Evolutionary conservation across 2,329 filamentous ascomycete species (phyloP).

Genomic region (Xylaria sp.): DNA sequence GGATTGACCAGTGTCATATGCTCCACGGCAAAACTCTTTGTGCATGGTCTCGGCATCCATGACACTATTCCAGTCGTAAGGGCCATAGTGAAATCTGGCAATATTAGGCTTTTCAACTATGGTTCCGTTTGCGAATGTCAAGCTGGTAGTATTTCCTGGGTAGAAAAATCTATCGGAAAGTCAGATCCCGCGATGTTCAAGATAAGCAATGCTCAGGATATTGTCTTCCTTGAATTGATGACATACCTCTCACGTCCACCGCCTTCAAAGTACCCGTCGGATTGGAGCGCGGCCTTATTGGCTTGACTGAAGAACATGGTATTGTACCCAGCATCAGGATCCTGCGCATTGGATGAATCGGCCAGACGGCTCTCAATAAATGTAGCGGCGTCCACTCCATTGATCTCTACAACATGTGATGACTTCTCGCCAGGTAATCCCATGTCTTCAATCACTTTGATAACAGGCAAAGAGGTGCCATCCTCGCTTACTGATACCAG

Average conservation of each 20-base stretch:
- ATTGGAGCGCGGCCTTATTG: slow-evolving; percentile 29
- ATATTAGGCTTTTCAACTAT: slow-evolving; percentile 30
- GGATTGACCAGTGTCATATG: slow-evolving; percentile 21
- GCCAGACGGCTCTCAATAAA: slow-evolving; percentile 30
- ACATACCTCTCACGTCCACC: slow-evolving; percentile 35
- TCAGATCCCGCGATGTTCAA: slow-evolving; percentile 13
- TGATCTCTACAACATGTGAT: slow-evolving; percentile 31
- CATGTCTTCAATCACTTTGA: slow-evolving; percentile 32
- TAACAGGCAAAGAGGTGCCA: slow-evolving; percentile 28
- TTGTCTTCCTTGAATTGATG: background rate
- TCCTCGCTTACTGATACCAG: slow-evolving; percentile 37
- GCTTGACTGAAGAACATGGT: slow-evolving; percentile 36
- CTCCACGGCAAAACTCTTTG: slow-evolving; percentile 34
- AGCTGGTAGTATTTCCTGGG: slow-evolving; percentile 31
- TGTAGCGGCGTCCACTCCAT: slow-evolving; percentile 28
- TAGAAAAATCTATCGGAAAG: slow-evolving; percentile 26
- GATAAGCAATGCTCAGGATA: too few species aligned
- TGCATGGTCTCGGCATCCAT: slow-evolving; percentile 35
- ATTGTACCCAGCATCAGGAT: slow-evolving; percentile 37
- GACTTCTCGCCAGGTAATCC: slow-evolving; percentile 21
- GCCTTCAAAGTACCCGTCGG: slow-evolving; percentile 33
- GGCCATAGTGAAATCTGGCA: slow-evolving; percentile 31
- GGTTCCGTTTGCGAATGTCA: slow-evolving; percentile 37
- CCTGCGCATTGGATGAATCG: slow-evolving; percentile 30
- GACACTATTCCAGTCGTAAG: slow-evolving; percentile 33